phyloP scores from a whole-genome alignment of 148 eudicot species.

The Vaccinium myrtillus region DNA sequence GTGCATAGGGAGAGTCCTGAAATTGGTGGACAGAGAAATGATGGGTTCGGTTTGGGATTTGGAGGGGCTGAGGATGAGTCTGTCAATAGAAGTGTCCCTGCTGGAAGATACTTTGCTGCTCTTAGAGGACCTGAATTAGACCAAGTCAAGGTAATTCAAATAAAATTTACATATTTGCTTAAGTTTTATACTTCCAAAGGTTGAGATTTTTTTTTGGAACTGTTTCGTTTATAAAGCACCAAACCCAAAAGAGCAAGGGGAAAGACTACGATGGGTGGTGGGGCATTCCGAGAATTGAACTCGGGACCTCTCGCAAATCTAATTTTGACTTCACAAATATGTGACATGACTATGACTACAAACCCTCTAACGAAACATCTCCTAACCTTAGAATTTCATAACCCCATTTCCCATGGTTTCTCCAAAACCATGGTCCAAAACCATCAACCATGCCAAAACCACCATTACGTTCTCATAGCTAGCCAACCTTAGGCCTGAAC shows the following conservation, averaged over 20 bases:
- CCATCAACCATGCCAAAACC: too few species aligned
- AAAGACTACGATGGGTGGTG: not conserved
- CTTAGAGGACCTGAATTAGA: conserved; percentile 93
- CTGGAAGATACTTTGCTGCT: conserved; percentile 99
- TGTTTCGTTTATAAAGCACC: too few species aligned
- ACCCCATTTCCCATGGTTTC: too few species aligned
- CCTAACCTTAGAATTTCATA: too few species aligned
- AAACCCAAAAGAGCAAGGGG: too few species aligned
- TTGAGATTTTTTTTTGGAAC: too few species aligned
- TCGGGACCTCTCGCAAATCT: conserved; percentile 80
- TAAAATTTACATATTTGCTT: not conserved
- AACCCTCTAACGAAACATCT: too few species aligned
- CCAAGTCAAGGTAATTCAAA: conserved; percentile 76
- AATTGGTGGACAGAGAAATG: conserved; percentile 21
- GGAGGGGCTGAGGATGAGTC: conserved; percentile 44
- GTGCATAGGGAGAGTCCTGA: conserved; percentile 34
- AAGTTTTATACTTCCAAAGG: not conserved
- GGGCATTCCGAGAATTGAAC: conserved; percentile 92
- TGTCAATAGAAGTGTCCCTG: conserved; percentile 76
- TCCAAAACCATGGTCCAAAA: too few species aligned
- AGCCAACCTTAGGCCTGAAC: too few species aligned
- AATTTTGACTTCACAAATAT: too few species aligned
- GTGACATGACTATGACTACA: too few species aligned
- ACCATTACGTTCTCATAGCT: too few species aligned
- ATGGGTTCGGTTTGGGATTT: conserved; percentile 10